Percentiles rank a stretch among this genome's conserved stretches.
Evolutionary conservation across 2,329 filamentous ascomycete species (phyloP).

Genomic region (Hymenotorrendiella dingleyae): DNA sequence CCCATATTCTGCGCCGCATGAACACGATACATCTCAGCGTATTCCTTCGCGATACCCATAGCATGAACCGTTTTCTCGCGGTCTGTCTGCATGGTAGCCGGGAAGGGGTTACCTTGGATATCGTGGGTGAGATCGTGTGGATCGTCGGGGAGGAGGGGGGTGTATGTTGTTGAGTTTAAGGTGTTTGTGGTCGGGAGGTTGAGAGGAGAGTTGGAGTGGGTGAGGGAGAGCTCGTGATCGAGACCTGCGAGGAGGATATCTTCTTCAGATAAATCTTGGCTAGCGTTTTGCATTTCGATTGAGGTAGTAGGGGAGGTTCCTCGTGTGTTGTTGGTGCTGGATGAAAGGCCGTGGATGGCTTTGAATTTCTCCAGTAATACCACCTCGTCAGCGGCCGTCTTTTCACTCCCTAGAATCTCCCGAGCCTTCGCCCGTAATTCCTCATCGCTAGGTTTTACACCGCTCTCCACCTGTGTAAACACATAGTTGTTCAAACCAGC

Average conservation of each 20-base stretch:
- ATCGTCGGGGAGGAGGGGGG: neutral
- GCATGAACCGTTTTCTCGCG: neutral
- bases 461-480: conserved; percentile 34
- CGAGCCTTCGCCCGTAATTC: conserved; percentile 41
- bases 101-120: too few relatives aligned
- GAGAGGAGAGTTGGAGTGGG: conserved; percentile 6
- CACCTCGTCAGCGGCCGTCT: conserved; percentile 49
- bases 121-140: neutral
- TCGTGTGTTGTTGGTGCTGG: too few relatives aligned
- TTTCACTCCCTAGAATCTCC: conserved; percentile 40
- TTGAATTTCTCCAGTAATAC: conserved; percentile 47
- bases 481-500: conserved; percentile 46
- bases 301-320: neutral
- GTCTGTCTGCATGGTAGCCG: neutral
- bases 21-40: conserved; percentile 17
- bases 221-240: conserved; percentile 12
- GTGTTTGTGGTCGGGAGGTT: conserved; percentile 7
- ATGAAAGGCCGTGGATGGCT: conserved; percentile 16
- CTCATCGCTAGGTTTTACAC: conserved; percentile 43
- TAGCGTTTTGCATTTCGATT: neutral
- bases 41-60: conserved; percentile 6
- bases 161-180: neutral
- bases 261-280: conserved; percentile 8
- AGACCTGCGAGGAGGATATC: conserved; percentile 19
- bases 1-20: too few relatives aligned